Evolutionary conservation across 2,329 filamentous ascomycete genomes (phyloP), one percentile per base, ranked within the genome.

Genomic region (Fusarium ramigenum): DNA sequence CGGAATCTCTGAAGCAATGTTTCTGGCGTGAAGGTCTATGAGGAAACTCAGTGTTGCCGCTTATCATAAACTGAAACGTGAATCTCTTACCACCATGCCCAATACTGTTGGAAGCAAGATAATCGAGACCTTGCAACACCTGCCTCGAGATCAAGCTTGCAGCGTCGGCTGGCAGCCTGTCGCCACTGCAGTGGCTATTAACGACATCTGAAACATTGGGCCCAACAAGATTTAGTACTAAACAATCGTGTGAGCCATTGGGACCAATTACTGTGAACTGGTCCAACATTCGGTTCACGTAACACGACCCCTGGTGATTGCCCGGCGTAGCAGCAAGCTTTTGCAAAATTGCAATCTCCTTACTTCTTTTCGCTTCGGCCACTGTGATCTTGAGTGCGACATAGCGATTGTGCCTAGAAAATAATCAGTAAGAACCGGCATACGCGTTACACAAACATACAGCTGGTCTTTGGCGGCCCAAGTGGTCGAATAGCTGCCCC

Each of bases 401-500:
- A 23, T 70, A 73, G n/a, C 49, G 50, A n/a, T 36, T 16, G 12
- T 53, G 14, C 19, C 66, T 66, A 32, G 0, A 4, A 60, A 9
- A 37, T 4, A 16, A 30, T 66, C 15, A 66, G 49, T 9, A 16
- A 34, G 21, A 23, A 21, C 10, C 1, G 30, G 9, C 16, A 9
- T 43, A 36, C 1, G 12, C 7, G 3, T 4, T 21, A 11, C 15
- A 40, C n/a, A 43, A 21, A 39, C 53, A 34, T 65, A 74, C 68
- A 49, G 43, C 36, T 67, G 49, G 23, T 86, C 83, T 40, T 77
- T 77, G 36, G 80, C 84, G 39, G 85, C 80, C 85, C 84, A 87
- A 25, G 84, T 83, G 6, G 85, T 87, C 2, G 83, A 84, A 68
- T 78, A 84, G 15, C 81, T 79, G 42, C 85, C 84, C 71, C 77